Base-by-base conservation (phyloP, 2,329 filamentous ascomycete species). In the Fusarium sp. region DNA sequence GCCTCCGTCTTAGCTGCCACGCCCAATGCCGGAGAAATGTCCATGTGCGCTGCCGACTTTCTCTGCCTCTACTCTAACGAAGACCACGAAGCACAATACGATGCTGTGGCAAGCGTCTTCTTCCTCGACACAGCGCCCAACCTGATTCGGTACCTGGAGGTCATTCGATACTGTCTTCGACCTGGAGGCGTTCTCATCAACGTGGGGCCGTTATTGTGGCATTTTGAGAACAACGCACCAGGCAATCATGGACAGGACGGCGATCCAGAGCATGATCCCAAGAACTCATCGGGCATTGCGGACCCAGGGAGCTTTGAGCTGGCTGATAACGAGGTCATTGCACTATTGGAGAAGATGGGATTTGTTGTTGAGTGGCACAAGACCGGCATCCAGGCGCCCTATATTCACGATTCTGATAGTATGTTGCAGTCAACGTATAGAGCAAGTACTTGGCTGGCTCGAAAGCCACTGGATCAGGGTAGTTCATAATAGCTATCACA, bases 121-220 rank as follows among this genome's bases (percentile, higher is more conserved):
- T 99, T 99, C 82, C 91, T 99, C 60, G 97, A 99, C 78, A 99
- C 96, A 3, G 96, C 96, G 4, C 94, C 95, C 2, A 98, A 99
- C 77, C 78, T 98, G 31, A 91, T 98, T 55, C 88, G 92, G 4
- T 99, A 99, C 77, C 88, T 99, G 33, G 90, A 97, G 76, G 91
- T 94, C 3, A 92, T 98, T 56, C 83, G 82, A 41, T 88, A 92
- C 76, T 97, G 94, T 75, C 85, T 99, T 49, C 89, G 87, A 70
- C 84, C 88, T 0, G 92, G 92, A 26, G 96, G 96, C 0, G 75
- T 97, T 6, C 92, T 97, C 84, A 87, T 97, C 76, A 99, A 99
- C 75, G 83, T 97, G 24, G 96, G 96, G 0, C 96, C 96, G 1
- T 81, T 99, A 56, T 83, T 98, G 39, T 99, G 96, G 96, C 97